Evolutionary conservation across 257 asterid species (phyloP).

Genomic region (Nicotiana sylvestris): DNA sequence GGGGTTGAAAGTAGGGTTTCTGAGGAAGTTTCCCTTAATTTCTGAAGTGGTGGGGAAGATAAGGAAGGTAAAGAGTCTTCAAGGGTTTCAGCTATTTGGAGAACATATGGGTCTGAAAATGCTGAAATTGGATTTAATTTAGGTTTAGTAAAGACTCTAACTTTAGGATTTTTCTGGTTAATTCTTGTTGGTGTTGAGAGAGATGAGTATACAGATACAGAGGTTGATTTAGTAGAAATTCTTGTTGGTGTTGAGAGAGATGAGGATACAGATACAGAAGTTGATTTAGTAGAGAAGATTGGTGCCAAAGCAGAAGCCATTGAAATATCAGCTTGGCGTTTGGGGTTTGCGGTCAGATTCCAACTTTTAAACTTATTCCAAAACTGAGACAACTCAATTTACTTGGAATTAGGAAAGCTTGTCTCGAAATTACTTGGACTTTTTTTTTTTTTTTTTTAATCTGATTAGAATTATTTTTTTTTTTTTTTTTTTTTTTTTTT

Average conservation of each 20-base stretch:
- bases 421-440: too few species aligned
- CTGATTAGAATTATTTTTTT: too few species aligned
- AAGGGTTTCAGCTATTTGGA: conserved; percentile 82
- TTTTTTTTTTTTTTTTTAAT: too few species aligned
- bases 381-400: too few species aligned
- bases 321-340: not conserved
- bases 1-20: conserved; percentile 73
- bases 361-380: too few species aligned
- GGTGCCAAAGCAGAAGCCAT: conserved; percentile 45
- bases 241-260: conserved; percentile 27
- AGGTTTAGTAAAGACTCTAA: conserved; percentile 25
- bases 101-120: conserved; percentile 83
- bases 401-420: too few species aligned
- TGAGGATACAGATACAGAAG: conserved; percentile 5
- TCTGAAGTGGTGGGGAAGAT: conserved; percentile 52
- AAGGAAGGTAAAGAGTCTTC: conserved; percentile 61
- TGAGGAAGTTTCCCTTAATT: conserved; percentile 66
- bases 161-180: conserved; percentile 26
- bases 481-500: too few species aligned
- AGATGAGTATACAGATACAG: conserved; percentile 8
- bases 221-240: conserved; percentile 9
- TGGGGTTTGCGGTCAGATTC: not conserved
- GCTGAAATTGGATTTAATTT: conserved; percentile 25
- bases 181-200: conserved; percentile 29
- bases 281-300: conserved; percentile 9